phyloP scores from a whole-genome alignment of 2,329 filamentous ascomycete species.

The Chalaropsis ovoidea region DNA sequence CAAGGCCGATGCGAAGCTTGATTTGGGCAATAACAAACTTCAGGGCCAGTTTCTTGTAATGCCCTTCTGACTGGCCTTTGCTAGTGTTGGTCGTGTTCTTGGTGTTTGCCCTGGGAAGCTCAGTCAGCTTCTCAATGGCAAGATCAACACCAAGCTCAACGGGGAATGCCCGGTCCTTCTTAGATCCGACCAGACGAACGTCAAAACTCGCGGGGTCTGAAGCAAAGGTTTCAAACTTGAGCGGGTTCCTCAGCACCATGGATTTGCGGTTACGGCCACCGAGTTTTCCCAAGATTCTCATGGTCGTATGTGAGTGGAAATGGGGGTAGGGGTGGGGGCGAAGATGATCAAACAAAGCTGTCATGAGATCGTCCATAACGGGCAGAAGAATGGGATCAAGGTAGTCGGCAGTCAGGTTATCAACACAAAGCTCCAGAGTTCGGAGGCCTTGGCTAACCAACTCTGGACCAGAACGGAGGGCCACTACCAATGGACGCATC shows the following conservation, averaged over 20 bases:
- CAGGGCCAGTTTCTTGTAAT: slow-evolving; percentile 90
- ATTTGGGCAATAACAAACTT: slow-evolving; percentile 78
- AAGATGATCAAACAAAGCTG: slow-evolving; percentile 89
- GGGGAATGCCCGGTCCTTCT: slow-evolving; percentile 79
- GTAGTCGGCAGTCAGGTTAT: slow-evolving; percentile 96
- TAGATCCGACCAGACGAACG: slow-evolving; percentile 77
- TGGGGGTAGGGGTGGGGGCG: slow-evolving; percentile 91
- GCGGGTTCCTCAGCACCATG: slow-evolving; percentile 76
- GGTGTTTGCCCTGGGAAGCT: slow-evolving; percentile 52
- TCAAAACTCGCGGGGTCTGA: slow-evolving; percentile 86
- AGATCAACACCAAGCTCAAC: slow-evolving; percentile 77
- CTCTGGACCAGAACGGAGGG: slow-evolving; percentile 80
- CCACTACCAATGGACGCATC: slow-evolving; percentile 96
- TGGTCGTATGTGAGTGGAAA: slow-evolving; percentile 94
- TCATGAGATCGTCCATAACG: slow-evolving; percentile 98
- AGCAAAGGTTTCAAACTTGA: slow-evolving; percentile 72
- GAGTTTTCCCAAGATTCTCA: slow-evolving; percentile 92
- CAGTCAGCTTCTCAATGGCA: slow-evolving; percentile 78
- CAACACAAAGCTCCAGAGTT: slow-evolving; percentile 91
- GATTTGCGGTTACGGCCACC: slow-evolving; percentile 93
- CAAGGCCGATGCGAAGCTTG: slow-evolving; percentile 80
- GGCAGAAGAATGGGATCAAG: slow-evolving; percentile 98
- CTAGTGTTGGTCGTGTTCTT: slow-evolving; percentile 34
- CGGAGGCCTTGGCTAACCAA: slow-evolving; percentile 88
- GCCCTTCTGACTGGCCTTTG: slow-evolving; percentile 58